Evolutionary conservation across 2,329 filamentous ascomycete genomes (phyloP).

Genomic region (Stachybotrys chartarum): DNA sequence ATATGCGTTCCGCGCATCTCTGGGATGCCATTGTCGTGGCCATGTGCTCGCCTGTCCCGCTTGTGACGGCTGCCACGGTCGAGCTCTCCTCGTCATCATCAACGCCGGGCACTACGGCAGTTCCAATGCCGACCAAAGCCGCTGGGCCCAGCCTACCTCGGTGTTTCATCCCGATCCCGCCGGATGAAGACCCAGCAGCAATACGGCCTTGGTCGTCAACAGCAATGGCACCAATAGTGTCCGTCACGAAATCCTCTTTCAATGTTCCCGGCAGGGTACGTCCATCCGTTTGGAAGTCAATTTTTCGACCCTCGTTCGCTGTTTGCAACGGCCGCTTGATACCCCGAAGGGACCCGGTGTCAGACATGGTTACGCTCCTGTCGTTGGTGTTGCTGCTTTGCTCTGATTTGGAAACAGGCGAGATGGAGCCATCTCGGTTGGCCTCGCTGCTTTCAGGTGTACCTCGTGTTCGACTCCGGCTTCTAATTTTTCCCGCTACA

Average conservation of each 20-base stretch:
- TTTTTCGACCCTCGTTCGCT: neutral
- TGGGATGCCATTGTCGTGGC: slow-evolving; percentile 88
- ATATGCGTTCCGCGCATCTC: slow-evolving; percentile 79
- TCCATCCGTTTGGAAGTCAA: neutral
- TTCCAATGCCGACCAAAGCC: slow-evolving; percentile 85
- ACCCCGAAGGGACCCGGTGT: slow-evolving; percentile 16
- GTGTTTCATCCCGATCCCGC: slow-evolving; percentile 98
- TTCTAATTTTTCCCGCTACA: neutral
- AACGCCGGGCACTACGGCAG: slow-evolving; percentile 75
- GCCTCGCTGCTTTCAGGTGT: slow-evolving; percentile 1
- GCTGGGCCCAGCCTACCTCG: slow-evolving; percentile 85
- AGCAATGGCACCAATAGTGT: slow-evolving; percentile 94
- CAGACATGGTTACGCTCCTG: slow-evolving; percentile 3
- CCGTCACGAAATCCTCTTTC: slow-evolving; percentile 63
- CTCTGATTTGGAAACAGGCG: slow-evolving; percentile 3
- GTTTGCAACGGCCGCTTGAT: slow-evolving; percentile 24
- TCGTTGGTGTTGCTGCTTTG: neutral
- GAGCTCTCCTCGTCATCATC: slow-evolving; percentile 60
- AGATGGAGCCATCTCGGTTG: slow-evolving; percentile 10
- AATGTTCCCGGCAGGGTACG: slow-evolving; percentile 7
- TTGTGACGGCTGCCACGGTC: slow-evolving; percentile 78
- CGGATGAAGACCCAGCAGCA: slow-evolving; percentile 90
- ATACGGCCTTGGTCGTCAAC: slow-evolving; percentile 82
- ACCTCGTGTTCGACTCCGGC: neutral
- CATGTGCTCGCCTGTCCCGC: slow-evolving; percentile 97